A percentile compares a stretch with the other conserved stretches of the same genome.
Conservation (phyloP, 257 asterid genomes). For the Eucommia ulmoides region DNA sequence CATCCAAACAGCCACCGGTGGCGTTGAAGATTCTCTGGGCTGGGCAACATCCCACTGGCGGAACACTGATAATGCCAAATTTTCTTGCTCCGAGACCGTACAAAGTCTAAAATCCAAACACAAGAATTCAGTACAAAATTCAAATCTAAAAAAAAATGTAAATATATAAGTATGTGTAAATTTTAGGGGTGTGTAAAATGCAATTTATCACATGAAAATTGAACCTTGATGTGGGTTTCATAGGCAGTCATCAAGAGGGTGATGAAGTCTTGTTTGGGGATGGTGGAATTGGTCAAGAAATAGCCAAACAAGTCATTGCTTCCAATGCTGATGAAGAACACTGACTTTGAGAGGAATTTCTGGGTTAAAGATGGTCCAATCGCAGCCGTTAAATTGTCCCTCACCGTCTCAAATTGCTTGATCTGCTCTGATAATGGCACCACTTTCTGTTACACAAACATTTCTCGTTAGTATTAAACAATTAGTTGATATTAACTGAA, state of each 20-base stretch:
- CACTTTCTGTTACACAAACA: slow-evolving; percentile 39
- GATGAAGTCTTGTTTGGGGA: slow-evolving; percentile 21
- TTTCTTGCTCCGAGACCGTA: slow-evolving; percentile 64
- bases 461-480: no score
- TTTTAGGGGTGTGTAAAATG: no score
- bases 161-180: no score
- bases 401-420: slow-evolving; percentile 29
- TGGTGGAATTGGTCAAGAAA: slow-evolving; percentile 22
- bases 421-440: slow-evolving; percentile 54
- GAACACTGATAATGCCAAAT: slow-evolving; percentile 52
- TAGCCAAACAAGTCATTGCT: slow-evolving; percentile 64
- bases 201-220: no score
- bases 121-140: no score
- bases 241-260: slow-evolving; percentile 28
- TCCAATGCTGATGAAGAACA: slow-evolving; percentile 55
- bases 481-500: no score
- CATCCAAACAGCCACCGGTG: slow-evolving; percentile 40
- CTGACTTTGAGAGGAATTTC: slow-evolving; percentile 24
- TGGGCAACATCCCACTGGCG: slow-evolving; percentile 72
- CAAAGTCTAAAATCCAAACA: no score
- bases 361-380: slow-evolving; percentile 28
- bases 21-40: slow-evolving; percentile 31
- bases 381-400: slow-evolving; percentile 19
- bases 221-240: slow-evolving; percentile 36
- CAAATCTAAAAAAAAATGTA: no score